Evolutionary conservation across 441 rosid species (phyloP).

Genomic region (Geranium incanum): DNA sequence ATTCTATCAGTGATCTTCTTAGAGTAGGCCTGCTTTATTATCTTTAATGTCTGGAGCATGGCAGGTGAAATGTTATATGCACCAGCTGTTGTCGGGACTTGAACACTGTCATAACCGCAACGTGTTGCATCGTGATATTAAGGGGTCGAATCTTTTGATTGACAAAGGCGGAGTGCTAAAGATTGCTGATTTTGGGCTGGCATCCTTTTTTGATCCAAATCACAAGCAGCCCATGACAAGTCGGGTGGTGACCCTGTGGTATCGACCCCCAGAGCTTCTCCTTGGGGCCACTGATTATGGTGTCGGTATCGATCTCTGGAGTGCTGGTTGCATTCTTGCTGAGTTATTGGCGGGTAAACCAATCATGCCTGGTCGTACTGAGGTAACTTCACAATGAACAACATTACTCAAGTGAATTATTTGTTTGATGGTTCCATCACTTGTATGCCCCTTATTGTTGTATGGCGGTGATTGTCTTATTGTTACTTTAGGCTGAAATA

Average conservation of each 20-base stretch:
- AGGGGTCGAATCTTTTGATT: slow-evolving; percentile 53
- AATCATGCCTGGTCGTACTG: slow-evolving; percentile 59
- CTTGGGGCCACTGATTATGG: slow-evolving; percentile 64
- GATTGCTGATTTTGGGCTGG: slow-evolving; percentile 65
- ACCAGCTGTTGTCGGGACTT: slow-evolving; percentile 49
- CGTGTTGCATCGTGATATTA: slow-evolving; percentile 57
- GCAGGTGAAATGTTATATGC: slow-evolving; percentile 56
- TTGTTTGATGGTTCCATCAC: not conserved
- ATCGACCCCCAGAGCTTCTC: slow-evolving; percentile 67
- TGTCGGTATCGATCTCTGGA: slow-evolving; percentile 24
- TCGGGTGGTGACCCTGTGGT: slow-evolving; percentile 64
- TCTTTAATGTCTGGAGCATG: slow-evolving; percentile 13
- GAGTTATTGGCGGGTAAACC: slow-evolving; percentile 59
- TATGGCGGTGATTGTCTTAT: no score
- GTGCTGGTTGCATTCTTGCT: slow-evolving; percentile 30
- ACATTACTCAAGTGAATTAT: not conserved
- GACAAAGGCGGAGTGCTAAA: slow-evolving; percentile 47
- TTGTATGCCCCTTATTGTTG: not conserved
- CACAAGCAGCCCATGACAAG: slow-evolving; percentile 54
- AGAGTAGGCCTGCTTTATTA: not conserved
- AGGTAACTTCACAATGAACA: slow-evolving; percentile 27
- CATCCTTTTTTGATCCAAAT: slow-evolving; percentile 50
- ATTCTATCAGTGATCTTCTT: not conserved
- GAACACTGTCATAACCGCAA: slow-evolving; percentile 53
- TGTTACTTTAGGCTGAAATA: no score